phyloP scores from a whole-genome alignment of 306 rosid genomes.

The Quercus suber region DNA sequence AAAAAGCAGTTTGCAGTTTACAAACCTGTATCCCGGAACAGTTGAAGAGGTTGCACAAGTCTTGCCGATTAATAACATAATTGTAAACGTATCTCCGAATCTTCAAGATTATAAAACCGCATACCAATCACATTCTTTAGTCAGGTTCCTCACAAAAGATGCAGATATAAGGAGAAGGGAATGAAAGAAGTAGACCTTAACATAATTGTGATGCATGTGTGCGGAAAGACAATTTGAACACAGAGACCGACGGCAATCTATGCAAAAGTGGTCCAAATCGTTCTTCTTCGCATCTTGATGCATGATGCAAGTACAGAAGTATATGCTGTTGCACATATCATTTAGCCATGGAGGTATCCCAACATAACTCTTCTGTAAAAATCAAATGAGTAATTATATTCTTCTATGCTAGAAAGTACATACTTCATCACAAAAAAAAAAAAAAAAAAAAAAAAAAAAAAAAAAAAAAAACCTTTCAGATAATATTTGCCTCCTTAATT shows the following conservation, averaged over 20 bases:
- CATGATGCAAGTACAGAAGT: constrained; percentile 7
- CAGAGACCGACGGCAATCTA: constrained; percentile 21
- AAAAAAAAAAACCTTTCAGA: too few relatives aligned
- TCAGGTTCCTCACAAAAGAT: too few relatives aligned
- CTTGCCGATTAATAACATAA: constrained; percentile 30
- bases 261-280: constrained; percentile 25
- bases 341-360: constrained; percentile 27
- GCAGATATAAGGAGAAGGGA: not conserved
- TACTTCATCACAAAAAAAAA: not conserved
- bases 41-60: constrained; percentile 28
- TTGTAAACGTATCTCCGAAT: constrained; percentile 34
- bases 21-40: constrained; percentile 37
- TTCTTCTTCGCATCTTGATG: constrained; percentile 23
- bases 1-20: too few relatives aligned
- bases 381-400: not conserved
- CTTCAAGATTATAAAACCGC: not conserved
- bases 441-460: not conserved
- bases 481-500: too few relatives aligned
- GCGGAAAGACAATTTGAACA: constrained; percentile 22
- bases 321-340: constrained; percentile 9
- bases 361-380: constrained; percentile 12
- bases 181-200: constrained; percentile 12
- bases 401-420: not conserved
- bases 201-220: constrained; percentile 21
- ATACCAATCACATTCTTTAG: not conserved